Percentiles rank a stretch among this genome's conserved stretches.
Evolutionary conservation across 441 rosid genomes (phyloP).

Genomic region (Erodium moschatum): DNA sequence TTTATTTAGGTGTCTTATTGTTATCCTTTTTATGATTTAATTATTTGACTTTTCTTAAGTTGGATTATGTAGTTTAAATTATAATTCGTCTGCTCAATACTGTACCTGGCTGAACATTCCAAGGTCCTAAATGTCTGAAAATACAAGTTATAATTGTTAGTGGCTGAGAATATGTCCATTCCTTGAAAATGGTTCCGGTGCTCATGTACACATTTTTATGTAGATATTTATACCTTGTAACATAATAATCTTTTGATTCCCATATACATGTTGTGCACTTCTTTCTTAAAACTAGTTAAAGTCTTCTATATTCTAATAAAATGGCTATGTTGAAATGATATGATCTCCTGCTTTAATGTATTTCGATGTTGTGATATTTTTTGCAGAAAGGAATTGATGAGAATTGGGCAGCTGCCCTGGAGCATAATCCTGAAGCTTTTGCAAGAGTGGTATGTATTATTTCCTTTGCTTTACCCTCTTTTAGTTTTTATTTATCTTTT

Average conservation of each 20-base stretch:
- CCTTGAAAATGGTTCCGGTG: too few relatives aligned
- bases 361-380: constrained; percentile 20
- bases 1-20: neutral
- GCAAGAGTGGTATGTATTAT: constrained; percentile 86
- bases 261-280: too few relatives aligned
- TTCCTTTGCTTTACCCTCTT: constrained; percentile 10
- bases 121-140: neutral
- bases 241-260: too few relatives aligned
- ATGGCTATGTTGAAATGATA: too few relatives aligned
- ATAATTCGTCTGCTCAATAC: neutral
- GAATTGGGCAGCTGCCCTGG: constrained; percentile 97
- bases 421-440: constrained; percentile 93
- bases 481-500: constrained; percentile 12
- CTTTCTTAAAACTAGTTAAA: too few relatives aligned
- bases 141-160: neutral
- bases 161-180: too few relatives aligned
- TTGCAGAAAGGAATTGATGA: constrained; percentile 97
- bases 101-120: neutral
- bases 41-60: neutral
- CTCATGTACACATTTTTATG: too few relatives aligned
- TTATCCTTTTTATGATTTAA: neutral
- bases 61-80: neutral
- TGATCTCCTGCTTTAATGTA: neutral
- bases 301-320: too few relatives aligned
- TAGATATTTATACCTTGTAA: too few relatives aligned